Conservation (phyloP, 345 rosid species). For the Melaleuca alternifolia region DNA sequence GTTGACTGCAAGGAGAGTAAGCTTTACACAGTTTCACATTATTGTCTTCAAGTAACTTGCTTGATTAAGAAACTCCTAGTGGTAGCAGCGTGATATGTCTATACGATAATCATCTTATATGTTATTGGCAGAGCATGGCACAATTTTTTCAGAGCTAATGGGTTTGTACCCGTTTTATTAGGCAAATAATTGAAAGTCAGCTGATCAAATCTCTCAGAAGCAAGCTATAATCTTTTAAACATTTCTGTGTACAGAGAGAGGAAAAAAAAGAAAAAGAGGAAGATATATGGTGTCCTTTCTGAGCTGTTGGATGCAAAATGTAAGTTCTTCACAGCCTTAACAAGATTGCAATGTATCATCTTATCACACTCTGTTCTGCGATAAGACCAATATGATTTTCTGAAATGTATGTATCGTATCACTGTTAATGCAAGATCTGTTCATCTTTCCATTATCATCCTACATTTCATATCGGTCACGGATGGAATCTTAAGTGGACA, state of each 20-base stretch:
- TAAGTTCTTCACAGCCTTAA: neutral
- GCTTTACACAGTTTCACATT: neutral
- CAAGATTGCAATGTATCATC: neutral
- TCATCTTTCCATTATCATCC: neutral
- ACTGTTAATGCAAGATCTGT: neutral
- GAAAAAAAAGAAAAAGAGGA: neutral
- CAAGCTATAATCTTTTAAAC: neutral
- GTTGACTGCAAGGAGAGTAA: neutral
- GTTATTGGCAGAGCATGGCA: conserved; percentile 1
- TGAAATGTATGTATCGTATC: neutral
- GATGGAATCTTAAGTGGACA: neutral
- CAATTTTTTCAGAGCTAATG: conserved; percentile 9
- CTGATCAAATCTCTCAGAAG: conserved; percentile 14
- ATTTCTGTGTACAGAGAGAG: neutral
- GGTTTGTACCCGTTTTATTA: conserved; percentile 18
- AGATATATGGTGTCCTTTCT: neutral
- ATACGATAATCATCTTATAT: neutral
- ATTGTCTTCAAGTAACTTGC: neutral
- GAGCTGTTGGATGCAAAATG: neutral
- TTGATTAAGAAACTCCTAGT: neutral
- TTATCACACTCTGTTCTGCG: neutral
- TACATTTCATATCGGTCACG: neutral
- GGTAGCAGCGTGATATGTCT: neutral
- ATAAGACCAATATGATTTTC: neutral
- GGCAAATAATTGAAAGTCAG: conserved; percentile 5